These are phyloP conservation scores for Mallotus japonicus DNA, from an alignment of 441 rosid genomes.

Conservation along the genomic window DNA sequence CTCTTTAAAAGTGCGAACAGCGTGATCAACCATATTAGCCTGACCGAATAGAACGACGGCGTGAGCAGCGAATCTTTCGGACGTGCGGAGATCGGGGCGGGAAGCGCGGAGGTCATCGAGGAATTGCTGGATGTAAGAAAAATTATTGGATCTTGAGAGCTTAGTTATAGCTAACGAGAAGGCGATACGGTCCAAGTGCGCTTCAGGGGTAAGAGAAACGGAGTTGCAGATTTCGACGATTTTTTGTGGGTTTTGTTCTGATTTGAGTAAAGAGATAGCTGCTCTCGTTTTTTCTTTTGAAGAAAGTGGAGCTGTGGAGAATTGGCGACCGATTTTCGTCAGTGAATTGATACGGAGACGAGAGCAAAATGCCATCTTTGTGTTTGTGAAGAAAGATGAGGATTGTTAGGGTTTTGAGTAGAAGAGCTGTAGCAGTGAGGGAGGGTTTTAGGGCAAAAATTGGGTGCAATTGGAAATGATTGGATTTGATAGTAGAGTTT, in stretches of 20 bases:
- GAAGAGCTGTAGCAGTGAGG: background rate
- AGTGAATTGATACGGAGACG: slow-evolving; percentile 47
- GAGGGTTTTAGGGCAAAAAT: background rate
- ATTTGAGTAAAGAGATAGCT: slow-evolving; percentile 61
- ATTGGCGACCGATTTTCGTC: slow-evolving; percentile 25
- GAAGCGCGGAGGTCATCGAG: slow-evolving; percentile 52
- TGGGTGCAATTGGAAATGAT: background rate
- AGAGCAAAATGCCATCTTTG: slow-evolving; percentile 48
- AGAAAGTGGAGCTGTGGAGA: slow-evolving; percentile 55
- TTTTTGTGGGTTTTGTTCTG: slow-evolving; percentile 63
- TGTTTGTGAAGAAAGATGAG: background rate
- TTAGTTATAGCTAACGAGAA: slow-evolving; percentile 65
- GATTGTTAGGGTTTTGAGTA: background rate
- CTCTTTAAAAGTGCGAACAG: slow-evolving; percentile 49
- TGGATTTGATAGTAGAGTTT: background rate
- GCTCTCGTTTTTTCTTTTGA: slow-evolving; percentile 57
- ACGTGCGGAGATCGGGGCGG: slow-evolving; percentile 52
- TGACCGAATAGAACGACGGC: slow-evolving; percentile 70
- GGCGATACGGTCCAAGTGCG: slow-evolving; percentile 53
- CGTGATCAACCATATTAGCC: slow-evolving; percentile 70
- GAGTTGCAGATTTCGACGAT: slow-evolving; percentile 74
- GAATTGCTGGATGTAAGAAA: slow-evolving; percentile 41
- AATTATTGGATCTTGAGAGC: slow-evolving; percentile 48
- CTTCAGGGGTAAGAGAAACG: slow-evolving; percentile 62
- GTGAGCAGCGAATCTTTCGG: slow-evolving; percentile 58